Conservation (phyloP, 176 grass and related monocot genomes). For the Themeda triandra region DNA sequence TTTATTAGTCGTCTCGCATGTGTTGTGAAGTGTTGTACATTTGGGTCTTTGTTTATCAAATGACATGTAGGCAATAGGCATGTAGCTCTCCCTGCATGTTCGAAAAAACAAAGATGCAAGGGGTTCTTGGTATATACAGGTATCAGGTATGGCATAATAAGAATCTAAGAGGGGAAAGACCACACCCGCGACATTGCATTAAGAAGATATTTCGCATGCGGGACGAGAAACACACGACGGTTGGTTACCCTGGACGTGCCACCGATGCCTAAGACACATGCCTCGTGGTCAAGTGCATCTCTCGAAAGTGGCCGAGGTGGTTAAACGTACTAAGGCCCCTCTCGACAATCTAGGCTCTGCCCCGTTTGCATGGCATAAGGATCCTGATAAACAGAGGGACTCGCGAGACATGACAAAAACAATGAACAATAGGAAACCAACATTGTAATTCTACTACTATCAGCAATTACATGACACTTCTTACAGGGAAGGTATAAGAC, state of each 20-base stretch:
- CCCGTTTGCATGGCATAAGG: too few relatives aligned
- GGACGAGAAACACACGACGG: background rate
- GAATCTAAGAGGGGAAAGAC: background rate
- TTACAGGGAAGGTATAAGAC: background rate
- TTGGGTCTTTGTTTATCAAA: background rate
- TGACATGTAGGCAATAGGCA: background rate
- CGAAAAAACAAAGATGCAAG: background rate
- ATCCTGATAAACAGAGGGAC: too few relatives aligned
- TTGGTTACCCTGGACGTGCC: background rate
- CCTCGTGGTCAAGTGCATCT: background rate
- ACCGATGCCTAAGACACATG: background rate
- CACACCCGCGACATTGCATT: too few relatives aligned
- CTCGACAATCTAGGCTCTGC: too few relatives aligned
- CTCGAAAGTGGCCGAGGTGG: background rate
- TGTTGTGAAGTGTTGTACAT: background rate
- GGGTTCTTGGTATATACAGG: background rate
- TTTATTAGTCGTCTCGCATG: background rate
- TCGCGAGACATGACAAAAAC: too few relatives aligned
- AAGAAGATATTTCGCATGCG: too few relatives aligned
- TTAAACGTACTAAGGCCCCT: background rate
- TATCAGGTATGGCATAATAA: too few relatives aligned
- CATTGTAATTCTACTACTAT: background rate
- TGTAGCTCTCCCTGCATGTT: background rate
- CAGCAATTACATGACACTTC: background rate
- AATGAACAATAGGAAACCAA: background rate